Conservation (phyloP, 352 stramenopile species). For the Detonula confervacea region DNA sequence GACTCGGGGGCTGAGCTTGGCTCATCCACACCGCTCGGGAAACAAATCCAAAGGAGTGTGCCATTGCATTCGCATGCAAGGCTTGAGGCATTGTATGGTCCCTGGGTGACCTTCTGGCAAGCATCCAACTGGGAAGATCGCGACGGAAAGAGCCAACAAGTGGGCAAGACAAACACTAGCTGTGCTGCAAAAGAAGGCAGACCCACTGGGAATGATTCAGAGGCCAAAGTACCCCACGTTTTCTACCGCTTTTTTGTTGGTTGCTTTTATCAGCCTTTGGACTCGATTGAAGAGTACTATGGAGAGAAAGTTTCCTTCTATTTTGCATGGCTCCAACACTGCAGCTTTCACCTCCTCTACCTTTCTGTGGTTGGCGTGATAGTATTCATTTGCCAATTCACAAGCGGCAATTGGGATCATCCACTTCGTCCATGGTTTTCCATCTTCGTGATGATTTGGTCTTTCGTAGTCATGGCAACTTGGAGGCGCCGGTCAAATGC, state of each 20-base stretch:
- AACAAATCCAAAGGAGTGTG: conserved; percentile 78
- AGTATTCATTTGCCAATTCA: conserved; percentile 84
- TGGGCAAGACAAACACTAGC: conserved; percentile 29
- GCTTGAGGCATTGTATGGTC: conserved; percentile 73
- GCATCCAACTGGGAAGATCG: conserved; percentile 69
- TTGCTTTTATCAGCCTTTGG: conserved; percentile 84
- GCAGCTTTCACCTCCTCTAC: conserved; percentile 92
- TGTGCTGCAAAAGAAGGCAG: conserved; percentile 8
- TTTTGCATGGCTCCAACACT: conserved; percentile 97
- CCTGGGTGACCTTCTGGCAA: conserved; percentile 81
- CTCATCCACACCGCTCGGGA: conserved; percentile 69
- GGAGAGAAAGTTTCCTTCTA: conserved; percentile 97
- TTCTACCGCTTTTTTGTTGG: conserved; percentile 80
- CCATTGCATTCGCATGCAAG: conserved; percentile 82
- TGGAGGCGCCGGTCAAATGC: conserved; percentile 80
- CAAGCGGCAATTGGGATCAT: conserved; percentile 75
- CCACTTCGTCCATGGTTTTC: conserved; percentile 74
- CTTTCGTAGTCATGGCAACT: conserved; percentile 83
- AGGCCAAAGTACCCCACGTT: conserved; percentile 52
- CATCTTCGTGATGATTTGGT: conserved; percentile 83
- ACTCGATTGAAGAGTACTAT: conserved; percentile 89
- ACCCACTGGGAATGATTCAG: conserved; percentile 5
- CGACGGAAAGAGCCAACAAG: conserved; percentile 41
- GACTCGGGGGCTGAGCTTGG: conserved; percentile 84
- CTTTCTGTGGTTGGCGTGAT: conserved; percentile 90